phyloP scores from a whole-genome alignment of 306 rosid species.

The Aeschynomene evenia region DNA sequence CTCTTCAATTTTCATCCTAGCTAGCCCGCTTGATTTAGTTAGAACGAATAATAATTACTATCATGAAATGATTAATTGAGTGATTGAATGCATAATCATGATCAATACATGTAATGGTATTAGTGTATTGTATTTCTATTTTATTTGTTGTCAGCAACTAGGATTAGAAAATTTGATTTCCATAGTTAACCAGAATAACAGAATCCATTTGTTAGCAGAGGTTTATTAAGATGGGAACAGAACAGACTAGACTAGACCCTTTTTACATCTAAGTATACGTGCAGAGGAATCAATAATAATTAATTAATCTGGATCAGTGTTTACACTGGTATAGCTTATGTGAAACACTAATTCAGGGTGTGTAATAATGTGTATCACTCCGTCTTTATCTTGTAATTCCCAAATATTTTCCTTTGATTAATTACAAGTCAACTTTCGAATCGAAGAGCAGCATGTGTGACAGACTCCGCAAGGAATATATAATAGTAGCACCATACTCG shows the following conservation, averaged over 20 bases:
- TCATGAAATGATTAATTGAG: background rate
- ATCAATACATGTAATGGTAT: background rate
- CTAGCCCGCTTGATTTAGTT: slow-evolving; percentile 9
- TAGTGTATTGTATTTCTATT: background rate
- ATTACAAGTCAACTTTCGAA: slow-evolving; percentile 49
- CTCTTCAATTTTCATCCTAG: background rate
- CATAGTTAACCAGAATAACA: background rate
- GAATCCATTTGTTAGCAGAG: background rate
- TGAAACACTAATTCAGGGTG: background rate
- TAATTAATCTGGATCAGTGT: background rate
- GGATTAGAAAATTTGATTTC: background rate
- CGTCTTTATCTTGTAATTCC: slow-evolving; percentile 34
- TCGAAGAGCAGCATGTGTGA: slow-evolving; percentile 46
- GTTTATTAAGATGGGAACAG: background rate
- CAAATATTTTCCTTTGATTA: slow-evolving; percentile 36
- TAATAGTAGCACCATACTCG: slow-evolving; percentile 26
- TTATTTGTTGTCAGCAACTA: slow-evolving; percentile 8
- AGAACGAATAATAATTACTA: too few species aligned
- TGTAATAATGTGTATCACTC: too few species aligned
- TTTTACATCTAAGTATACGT: background rate
- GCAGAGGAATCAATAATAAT: background rate
- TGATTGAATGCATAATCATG: slow-evolving; percentile 5
- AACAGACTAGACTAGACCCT: too few species aligned
- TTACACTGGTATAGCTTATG: background rate
- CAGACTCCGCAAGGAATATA: slow-evolving; percentile 27